Percentiles rank a stretch among this genome's conserved stretches.
Evolutionary conservation across 2,329 filamentous ascomycete genomes (phyloP).

Genomic region (Aspergillus sp.): DNA sequence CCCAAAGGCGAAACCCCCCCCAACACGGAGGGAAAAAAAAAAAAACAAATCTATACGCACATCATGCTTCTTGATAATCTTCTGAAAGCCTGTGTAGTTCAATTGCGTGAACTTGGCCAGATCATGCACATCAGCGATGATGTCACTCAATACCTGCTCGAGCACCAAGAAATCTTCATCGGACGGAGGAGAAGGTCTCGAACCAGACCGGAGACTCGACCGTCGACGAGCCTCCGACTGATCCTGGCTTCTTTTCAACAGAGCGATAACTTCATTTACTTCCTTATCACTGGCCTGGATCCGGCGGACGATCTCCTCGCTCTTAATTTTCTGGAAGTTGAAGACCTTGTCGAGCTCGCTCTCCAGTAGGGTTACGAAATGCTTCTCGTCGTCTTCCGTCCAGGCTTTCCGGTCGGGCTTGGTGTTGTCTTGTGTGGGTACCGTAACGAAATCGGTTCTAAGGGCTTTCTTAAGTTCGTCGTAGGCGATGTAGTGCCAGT

Average conservation of each 20-base stretch:
- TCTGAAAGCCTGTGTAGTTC: constrained; percentile 98
- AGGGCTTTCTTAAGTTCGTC: constrained; percentile 84
- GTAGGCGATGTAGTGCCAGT: constrained; percentile 98
- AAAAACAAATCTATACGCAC: constrained; percentile 43
- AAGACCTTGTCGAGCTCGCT: constrained; percentile 94
- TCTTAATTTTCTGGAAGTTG: constrained; percentile 94
- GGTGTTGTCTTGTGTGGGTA: constrained; percentile 39
- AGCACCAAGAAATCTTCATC: constrained; percentile 92
- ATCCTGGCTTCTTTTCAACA: constrained; percentile 53
- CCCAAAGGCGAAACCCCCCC: no score
- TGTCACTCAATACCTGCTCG: constrained; percentile 91
- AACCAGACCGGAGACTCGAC: constrained; percentile 15
- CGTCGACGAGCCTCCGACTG: constrained; percentile 26
- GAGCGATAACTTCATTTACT: constrained; percentile 75
- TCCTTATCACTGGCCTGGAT: constrained; percentile 84
- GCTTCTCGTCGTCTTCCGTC: constrained; percentile 85
- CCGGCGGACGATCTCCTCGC: constrained; percentile 84
- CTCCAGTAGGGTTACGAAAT: constrained; percentile 80
- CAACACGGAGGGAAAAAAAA: neutral
- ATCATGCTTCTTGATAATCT: constrained; percentile 99
- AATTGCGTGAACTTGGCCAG: constrained; percentile 96
- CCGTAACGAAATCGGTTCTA: constrained; percentile 59
- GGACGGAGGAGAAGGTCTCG: constrained; percentile 47
- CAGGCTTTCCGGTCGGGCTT: constrained; percentile 57
- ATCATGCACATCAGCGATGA: constrained; percentile 97